Percentiles rank a stretch among this genome's conserved stretches.
Conservation (phyloP, 2,329 filamentous ascomycete species). For the Apiospora kogelbergensis region DNA sequence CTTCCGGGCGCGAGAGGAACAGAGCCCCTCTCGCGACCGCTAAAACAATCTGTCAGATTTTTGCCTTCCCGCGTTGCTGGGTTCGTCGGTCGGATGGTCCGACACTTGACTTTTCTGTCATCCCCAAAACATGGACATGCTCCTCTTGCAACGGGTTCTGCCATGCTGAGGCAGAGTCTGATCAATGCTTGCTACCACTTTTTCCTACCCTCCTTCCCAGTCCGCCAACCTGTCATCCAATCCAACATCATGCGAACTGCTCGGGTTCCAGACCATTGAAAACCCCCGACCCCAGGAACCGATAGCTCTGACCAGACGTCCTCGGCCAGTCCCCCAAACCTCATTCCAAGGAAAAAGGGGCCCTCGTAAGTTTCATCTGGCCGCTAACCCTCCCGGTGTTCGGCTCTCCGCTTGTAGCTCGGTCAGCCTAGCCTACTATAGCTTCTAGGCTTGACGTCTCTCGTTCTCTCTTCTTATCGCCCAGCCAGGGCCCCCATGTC, state of each 20-base stretch:
- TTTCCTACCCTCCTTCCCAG: background rate
- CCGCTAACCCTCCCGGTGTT: background rate
- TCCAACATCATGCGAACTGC: slow-evolving; percentile 1
- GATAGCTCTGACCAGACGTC: background rate
- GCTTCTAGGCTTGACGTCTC: too few relatives aligned
- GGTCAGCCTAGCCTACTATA: background rate
- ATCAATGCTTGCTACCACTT: background rate
- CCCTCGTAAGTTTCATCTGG: background rate
- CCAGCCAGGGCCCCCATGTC: slow-evolving; percentile 1
- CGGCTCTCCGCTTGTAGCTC: background rate
- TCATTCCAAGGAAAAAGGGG: background rate
- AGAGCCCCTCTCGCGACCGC: background rate
- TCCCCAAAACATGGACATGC: background rate
- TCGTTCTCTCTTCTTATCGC: background rate
- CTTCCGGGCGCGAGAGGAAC: background rate
- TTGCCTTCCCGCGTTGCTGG: background rate
- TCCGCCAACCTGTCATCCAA: background rate
- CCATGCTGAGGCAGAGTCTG: background rate
- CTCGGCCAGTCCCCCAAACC: background rate
- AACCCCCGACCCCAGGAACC: background rate
- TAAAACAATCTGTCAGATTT: slow-evolving; percentile 7
- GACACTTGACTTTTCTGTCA: background rate
- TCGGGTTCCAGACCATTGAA: background rate
- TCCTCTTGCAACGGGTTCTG: background rate
- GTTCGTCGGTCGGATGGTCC: background rate